Conservation (phyloP, 2,329 filamentous ascomycete species). For the Fusarium nelsonii region DNA sequence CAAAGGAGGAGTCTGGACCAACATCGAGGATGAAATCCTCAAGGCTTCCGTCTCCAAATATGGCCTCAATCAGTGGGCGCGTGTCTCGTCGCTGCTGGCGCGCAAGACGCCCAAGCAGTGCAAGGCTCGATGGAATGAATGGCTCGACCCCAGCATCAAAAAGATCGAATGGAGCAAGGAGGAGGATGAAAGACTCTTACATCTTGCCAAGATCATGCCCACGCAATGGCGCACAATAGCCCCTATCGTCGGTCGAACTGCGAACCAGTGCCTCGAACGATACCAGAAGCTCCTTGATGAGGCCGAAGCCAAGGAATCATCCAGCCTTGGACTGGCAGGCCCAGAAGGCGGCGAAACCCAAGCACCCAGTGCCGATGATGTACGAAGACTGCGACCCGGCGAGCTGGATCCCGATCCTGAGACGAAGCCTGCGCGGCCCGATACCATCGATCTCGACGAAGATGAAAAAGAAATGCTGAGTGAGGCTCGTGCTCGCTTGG, state of each 20-base stretch:
- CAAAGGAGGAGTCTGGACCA: conserved; percentile 81
- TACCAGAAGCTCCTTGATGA: conserved; percentile 98
- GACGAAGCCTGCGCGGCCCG: conserved; percentile 92
- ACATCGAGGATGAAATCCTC: conserved; percentile 93
- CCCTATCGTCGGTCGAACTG: conserved; percentile 94
- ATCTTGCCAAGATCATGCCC: conserved; percentile 97
- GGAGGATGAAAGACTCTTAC: conserved; percentile 96
- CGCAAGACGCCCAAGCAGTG: conserved; percentile 99
- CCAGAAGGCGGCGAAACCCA: conserved; percentile 87
- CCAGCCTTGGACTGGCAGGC: conserved; percentile 84
- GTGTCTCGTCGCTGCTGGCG: conserved; percentile 94
- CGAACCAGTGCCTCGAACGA: conserved; percentile 95
- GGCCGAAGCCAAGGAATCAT: conserved; percentile 88
- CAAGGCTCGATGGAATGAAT: conserved; percentile 98
- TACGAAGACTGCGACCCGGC: conserved; percentile 87
- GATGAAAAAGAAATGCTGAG: conserved; percentile 99
- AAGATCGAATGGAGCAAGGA: conserved; percentile 99
- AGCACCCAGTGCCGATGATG: conserved; percentile 92
- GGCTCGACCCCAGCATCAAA: conserved; percentile 96
- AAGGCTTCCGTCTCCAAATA: conserved; percentile 96
- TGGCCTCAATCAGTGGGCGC: conserved; percentile 97
- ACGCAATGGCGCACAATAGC: conserved; percentile 99
- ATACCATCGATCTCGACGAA: conserved; percentile 98
- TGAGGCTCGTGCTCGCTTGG: conserved; percentile 93
- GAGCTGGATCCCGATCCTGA: conserved; percentile 98